These are phyloP conservation scores for Nothophytophthora sp. DNA, from an alignment of 352 stramenopile genomes.

Conservation along the genomic window DNA sequence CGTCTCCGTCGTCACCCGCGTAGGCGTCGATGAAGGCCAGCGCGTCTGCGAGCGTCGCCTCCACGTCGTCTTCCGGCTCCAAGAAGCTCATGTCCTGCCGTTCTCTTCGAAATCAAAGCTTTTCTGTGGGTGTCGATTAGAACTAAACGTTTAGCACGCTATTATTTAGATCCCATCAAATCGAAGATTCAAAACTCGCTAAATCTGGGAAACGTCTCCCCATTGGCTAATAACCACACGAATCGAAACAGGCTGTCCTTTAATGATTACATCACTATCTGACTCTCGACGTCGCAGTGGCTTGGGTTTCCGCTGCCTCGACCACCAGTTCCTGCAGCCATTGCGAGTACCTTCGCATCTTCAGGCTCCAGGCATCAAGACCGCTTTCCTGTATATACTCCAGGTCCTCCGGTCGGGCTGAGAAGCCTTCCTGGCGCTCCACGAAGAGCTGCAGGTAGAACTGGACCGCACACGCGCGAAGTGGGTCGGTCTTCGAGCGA, in stretches of 20 bases:
- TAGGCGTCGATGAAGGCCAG: neutral
- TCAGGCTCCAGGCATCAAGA: neutral
- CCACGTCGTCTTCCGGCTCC: neutral
- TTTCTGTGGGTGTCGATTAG: too few species aligned
- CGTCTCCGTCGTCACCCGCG: neutral
- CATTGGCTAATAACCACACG: too few species aligned
- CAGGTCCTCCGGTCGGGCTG: neutral
- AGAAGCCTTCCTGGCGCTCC: slow-evolving; percentile 1
- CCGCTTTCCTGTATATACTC: slow-evolving; percentile 3
- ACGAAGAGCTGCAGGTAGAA: slow-evolving; percentile 11
- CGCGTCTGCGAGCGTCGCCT: neutral
- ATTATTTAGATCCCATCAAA: too few species aligned
- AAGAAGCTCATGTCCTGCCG: neutral
- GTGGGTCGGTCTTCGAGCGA: neutral
- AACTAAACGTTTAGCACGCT: too few species aligned
- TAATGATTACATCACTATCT: too few species aligned
- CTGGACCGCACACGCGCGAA: neutral
- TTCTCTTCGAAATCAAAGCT: too few species aligned
- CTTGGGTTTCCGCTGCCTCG: neutral
- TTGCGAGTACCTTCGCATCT: neutral
- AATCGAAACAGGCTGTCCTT: too few species aligned
- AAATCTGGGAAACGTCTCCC: too few species aligned
- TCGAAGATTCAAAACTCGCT: too few species aligned
- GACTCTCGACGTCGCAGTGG: too few species aligned
- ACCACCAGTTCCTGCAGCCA: neutral